Evolutionary conservation across 305 asterid genomes (phyloP).

Genomic region (Solanum hybrid): DNA sequence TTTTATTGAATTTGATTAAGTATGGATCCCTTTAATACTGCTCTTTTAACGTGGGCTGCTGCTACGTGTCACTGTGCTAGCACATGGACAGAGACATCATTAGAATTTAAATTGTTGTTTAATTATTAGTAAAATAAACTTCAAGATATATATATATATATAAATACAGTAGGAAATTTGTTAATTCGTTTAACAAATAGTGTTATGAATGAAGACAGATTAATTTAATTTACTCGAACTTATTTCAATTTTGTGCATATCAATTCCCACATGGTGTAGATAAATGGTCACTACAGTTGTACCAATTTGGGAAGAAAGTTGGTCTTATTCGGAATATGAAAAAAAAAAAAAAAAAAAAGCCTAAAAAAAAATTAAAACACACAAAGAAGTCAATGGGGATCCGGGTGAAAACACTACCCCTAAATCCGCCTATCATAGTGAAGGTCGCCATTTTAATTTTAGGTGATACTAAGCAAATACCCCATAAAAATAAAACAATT

Average conservation of each 20-base stretch:
- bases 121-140: not conserved
- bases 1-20: not conserved
- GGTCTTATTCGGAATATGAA: not conserved
- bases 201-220: not conserved
- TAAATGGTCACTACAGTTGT: not conserved
- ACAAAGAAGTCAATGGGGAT: not conserved
- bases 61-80: not conserved
- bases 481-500: too few species aligned
- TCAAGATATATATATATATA: not conserved
- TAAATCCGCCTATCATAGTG: too few species aligned
- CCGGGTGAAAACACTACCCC: too few species aligned
- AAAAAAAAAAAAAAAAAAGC: too few species aligned
- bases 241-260: not conserved
- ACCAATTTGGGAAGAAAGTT: not conserved
- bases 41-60: not conserved
- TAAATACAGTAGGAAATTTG: not conserved
- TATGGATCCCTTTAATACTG: not conserved
- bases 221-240: not conserved
- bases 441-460: too few species aligned
- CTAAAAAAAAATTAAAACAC: not conserved
- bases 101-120: not conserved
- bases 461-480: too few species aligned
- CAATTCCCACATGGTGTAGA: not conserved
- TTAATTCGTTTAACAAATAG: not conserved
- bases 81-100: conserved; percentile 1